Conservation (phyloP, 495 filamentous ascomycete genomes). For the Penicillium antarcticum region DNA sequence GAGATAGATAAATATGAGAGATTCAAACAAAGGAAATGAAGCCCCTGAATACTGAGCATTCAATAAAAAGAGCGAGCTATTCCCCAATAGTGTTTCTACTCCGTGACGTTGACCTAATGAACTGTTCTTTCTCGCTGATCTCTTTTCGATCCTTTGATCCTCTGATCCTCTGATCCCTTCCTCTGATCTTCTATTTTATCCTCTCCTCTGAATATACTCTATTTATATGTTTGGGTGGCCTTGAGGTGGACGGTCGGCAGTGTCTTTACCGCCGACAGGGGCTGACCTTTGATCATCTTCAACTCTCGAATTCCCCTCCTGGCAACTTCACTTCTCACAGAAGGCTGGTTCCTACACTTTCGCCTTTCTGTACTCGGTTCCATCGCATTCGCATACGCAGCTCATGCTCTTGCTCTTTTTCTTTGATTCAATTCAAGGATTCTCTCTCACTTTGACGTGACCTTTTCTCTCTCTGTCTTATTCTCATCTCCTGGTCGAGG, state of each 20-base stretch:
- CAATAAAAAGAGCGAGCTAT: slow-evolving; percentile 1
- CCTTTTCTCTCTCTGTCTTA: slow-evolving; percentile 6
- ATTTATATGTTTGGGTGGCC: background rate
- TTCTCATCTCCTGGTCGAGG: slow-evolving; percentile 24
- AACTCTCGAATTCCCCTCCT: slow-evolving; percentile 8
- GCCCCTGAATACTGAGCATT: background rate
- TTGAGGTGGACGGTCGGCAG: slow-evolving; percentile 16
- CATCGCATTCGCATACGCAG: background rate
- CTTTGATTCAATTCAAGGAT: slow-evolving; percentile 1
- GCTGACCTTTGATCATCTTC: slow-evolving; percentile 15
- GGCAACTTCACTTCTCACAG: background rate
- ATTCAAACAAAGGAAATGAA: background rate
- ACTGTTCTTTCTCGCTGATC: background rate
- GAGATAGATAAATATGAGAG: background rate
- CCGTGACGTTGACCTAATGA: background rate
- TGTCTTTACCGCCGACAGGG: slow-evolving; percentile 28
- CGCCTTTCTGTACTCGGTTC: background rate
- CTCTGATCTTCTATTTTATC: background rate
- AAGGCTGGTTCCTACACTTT: slow-evolving; percentile 22
- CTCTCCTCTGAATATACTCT: background rate
- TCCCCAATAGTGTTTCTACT: background rate
- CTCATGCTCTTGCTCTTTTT: background rate
- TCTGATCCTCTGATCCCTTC: too few relatives aligned
- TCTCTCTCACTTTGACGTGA: background rate
- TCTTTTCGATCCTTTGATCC: too few relatives aligned